Base-by-base conservation (phyloP, 306 rosid species). In the Malus sieversii region DNA sequence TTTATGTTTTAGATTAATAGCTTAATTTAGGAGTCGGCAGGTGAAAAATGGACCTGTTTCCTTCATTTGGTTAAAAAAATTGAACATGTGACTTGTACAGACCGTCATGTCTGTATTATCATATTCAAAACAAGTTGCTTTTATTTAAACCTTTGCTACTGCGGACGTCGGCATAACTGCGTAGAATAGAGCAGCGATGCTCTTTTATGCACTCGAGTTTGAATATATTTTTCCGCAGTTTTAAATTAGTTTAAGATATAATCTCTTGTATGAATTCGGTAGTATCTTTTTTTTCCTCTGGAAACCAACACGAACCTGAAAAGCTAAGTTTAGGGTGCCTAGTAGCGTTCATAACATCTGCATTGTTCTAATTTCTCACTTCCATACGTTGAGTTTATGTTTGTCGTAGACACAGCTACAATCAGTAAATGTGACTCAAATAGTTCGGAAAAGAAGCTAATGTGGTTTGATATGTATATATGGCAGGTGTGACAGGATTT, bases 401-500 rank as follows among this genome's bases (percentile, higher is more conserved):
- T 25, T 61, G 35, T 61, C 2, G 10, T 61, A 15, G 66, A 23
- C 0, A 8, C 53, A 42, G 12, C 10, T 42, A 42, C 22, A 58
- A 10, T 58, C 33, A 3, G 44, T 18, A 71, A 71, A 71, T 11
- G 48, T 52, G 29, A 12, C 25, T 25, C 27, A 10, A 8, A 68
- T 27, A 33, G 32, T 59, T 59, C 7, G 32, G 64, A 22, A 25
- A 59, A 40, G 18, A 57, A 15, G 46, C 66, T 72, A 40, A 78
- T 25, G 10, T 19, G 66, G 33, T 22, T 70, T 61, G 46, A 4
- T 79, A 14, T 3, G n/a, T 30, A 27, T 27, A 27, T 33, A 29
- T 15, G 33, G 25, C 80, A 94, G 98, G 98, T 95, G 99, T 14
- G 99, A 95, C 75, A 77, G 99, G 84, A 92, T 95, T 32, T 79